Evolutionary conservation across 2,329 filamentous ascomycete genomes (phyloP), one percentile per base, ranked within the genome.

Genomic region (Neonectria sp.): DNA sequence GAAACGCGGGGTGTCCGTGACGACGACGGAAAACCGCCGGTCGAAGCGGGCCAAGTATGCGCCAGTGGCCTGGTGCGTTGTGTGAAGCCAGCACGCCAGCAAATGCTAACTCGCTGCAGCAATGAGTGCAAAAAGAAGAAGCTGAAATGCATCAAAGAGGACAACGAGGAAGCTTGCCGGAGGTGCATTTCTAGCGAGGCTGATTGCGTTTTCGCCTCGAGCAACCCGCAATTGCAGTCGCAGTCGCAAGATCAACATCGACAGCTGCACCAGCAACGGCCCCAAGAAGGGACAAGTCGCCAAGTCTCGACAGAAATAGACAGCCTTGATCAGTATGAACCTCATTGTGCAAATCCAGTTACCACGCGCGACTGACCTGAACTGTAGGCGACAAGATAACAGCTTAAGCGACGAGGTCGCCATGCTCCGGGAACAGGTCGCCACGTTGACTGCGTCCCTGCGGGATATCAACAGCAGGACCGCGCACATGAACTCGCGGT

Each of bases 121-220:
- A 77, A 82, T 53, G 80, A 82, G 43, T 83, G 82, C 67, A 82
- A 82, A 63, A 81, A 79, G 40, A 72, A 80, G 31, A 83, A 83
- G 63, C 78, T 83, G 57, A 83, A 83, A 60, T 83, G 82, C 66
- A 73, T 80, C 25, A 64, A 57, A 46, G 76, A 75, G 0, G 65
- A 67, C 0, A 69, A 70, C 5, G 69, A 77, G 25, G 66, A 63
- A 1, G 67, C 57, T 27, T 82, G 80, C 40, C 73, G 78, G 63
- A 65, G 79, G 43, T 82, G 80, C 25, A 65, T 75, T 6, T 56
- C 68, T 6, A 69, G 73, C 46, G 75, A 77, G 2, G 63, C 74
- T 9, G 58, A 61, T 1, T 81, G 79, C 43, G 67, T 74, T 13
- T 78, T 77, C 48, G 70, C 65, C 40, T 27, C 40, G 17, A 25